Evolutionary conservation across 345 rosid genomes (phyloP), one percentile per base, ranked within the genome.

Genomic region (Eucalyptus shirleyi): DNA sequence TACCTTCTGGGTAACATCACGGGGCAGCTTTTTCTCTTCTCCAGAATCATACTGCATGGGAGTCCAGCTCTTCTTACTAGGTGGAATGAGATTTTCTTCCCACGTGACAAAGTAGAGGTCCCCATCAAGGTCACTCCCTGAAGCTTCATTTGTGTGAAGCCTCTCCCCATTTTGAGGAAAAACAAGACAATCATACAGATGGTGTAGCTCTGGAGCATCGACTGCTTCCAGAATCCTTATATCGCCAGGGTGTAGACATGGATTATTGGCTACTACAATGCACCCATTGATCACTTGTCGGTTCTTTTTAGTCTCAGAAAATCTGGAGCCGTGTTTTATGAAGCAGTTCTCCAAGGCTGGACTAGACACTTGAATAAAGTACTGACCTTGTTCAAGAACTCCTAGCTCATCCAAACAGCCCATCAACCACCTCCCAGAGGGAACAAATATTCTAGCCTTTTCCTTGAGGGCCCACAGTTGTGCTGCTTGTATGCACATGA

Each of bases 211-310:
- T 7, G 96, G 97, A 91, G 72, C 93, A 92, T 98, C 98, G 87
- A 98, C 96, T 85, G 99, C 98, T 95, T 98, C 96, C 91, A 98
- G 92, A 90, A 97, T 94, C 95, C 99, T 92, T 89, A 97, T 83
- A 93, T 95, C 99, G 86, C 98, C 99, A 1, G 99, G 99, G 93
- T 98, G 99, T 89, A 98, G 98, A 92, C 99, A 98, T 15, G 99
- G 99, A 90, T 95, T 98, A 92, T 98, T 98, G 28, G 97, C 98
- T 86, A 98, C 81, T 72, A 95, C 97, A 89, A 96, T 97, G 86
- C 88, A 92, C 30, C 99, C 98, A 87, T 89, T 92, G 53, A 98
- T 91, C 40, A 97, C 98, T 88, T 93, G 89, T 88, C 93, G 83
- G 89, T 96, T 94, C 89, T 92, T 91, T 92, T 91, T 93, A 67